These are phyloP conservation scores for Artemisia annua DNA, from an alignment of 129 eudicot genomes.

Conservation along the genomic window DNA sequence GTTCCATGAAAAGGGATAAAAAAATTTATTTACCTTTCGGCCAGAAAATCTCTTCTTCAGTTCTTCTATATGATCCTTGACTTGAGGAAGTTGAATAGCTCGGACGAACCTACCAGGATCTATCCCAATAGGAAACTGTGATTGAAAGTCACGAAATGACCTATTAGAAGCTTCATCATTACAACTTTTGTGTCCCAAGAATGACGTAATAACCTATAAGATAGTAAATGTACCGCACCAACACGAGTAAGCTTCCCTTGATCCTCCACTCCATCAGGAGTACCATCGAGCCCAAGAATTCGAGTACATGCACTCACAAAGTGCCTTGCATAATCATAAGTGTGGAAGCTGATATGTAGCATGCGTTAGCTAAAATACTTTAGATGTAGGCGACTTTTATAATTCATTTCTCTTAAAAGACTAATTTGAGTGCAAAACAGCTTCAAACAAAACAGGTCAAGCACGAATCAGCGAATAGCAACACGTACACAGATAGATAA, in stretches of 20 bases:
- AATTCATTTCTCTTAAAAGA: background rate
- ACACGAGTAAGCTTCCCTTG: conserved; percentile 87
- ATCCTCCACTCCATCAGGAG: conserved; percentile 89
- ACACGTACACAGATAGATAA: no score
- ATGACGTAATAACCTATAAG: background rate
- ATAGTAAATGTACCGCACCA: conserved; percentile 59
- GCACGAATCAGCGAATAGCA: no score
- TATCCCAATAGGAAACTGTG: conserved; percentile 88
- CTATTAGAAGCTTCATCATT: conserved; percentile 11
- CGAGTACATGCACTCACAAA: conserved; percentile 86
- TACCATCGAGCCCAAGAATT: conserved; percentile 87
- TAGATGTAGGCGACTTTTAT: background rate
- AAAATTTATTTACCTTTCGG: conserved; percentile 49
- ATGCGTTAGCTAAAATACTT: background rate
- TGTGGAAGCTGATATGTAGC: conserved; percentile 57
- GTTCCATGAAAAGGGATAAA: background rate
- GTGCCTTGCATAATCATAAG: conserved; percentile 87
- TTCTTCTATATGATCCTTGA: conserved; percentile 59
- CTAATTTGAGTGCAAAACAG: background rate
- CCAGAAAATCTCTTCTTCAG: conserved; percentile 72
- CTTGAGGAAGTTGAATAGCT: conserved; percentile 69
- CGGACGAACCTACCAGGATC: conserved; percentile 75
- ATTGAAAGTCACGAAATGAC: background rate
- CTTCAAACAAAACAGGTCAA: background rate
- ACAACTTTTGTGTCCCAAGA: conserved; percentile 11